phyloP scores from a whole-genome alignment of 306 rosid genomes.

The Hippophae tibetana region DNA sequence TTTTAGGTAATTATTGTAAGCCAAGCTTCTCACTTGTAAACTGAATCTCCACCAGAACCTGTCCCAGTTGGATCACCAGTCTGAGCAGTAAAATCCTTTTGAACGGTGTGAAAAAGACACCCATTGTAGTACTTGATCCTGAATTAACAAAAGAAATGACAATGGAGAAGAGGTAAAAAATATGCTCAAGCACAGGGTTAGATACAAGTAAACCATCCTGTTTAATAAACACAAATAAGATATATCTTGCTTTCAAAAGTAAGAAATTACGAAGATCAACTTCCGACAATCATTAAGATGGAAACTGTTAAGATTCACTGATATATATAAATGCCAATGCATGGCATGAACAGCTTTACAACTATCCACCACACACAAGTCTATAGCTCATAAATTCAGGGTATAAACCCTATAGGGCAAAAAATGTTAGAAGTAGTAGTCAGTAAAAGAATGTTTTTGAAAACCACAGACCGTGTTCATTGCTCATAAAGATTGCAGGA shows the following conservation, averaged over 20 bases:
- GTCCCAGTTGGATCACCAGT: constrained; percentile 88
- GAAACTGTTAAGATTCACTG: not conserved
- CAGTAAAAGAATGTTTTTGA: too few relatives aligned
- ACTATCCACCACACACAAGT: too few relatives aligned
- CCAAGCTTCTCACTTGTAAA: constrained; percentile 46
- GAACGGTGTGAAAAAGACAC: constrained; percentile 72
- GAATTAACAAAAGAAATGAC: constrained; percentile 12
- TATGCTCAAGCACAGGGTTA: not conserved
- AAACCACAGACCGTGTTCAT: too few relatives aligned
- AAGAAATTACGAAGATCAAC: not conserved
- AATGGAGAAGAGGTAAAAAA: not conserved
- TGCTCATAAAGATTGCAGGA: too few relatives aligned
- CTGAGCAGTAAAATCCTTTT: constrained; percentile 94
- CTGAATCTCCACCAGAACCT: constrained; percentile 64
- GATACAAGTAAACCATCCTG: not conserved
- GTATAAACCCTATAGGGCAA: too few relatives aligned
- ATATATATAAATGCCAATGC: not conserved
- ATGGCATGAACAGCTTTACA: too few relatives aligned
- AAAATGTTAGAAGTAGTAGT: too few relatives aligned
- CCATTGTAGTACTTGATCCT: constrained; percentile 87
- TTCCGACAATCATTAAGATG: not conserved
- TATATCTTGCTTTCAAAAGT: too few relatives aligned
- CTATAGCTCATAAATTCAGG: too few relatives aligned
- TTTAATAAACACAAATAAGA: not conserved
- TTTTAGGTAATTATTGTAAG: not conserved